Evolutionary conservation across 2,329 filamentous ascomycete species (phyloP).

Genomic region (Monilinia fructigena): DNA sequence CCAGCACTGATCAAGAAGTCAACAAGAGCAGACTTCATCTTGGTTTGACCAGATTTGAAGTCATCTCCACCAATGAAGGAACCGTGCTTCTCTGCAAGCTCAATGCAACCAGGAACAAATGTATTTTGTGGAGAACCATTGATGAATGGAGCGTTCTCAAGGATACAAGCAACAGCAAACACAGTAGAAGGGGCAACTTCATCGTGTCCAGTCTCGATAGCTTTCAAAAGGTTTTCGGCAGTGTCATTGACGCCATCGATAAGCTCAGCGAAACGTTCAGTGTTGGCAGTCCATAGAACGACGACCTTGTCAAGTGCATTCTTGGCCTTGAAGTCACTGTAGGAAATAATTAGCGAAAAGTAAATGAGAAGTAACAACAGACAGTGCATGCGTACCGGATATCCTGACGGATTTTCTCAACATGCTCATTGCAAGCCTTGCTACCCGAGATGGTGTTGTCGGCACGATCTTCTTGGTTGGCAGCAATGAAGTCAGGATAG

Average conservation of each 20-base stretch:
- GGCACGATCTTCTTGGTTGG: slow-evolving; percentile 95
- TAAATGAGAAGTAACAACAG: too few relatives aligned
- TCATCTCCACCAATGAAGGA: slow-evolving; percentile 97
- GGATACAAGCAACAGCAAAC: slow-evolving; percentile 91
- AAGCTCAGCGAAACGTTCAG: slow-evolving; percentile 91
- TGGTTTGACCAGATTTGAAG: slow-evolving; percentile 99
- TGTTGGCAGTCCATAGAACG: slow-evolving; percentile 98
- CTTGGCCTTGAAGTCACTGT: slow-evolving; percentile 79
- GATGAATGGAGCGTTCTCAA: slow-evolving; percentile 91
- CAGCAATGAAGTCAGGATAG: slow-evolving; percentile 98
- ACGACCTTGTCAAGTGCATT: slow-evolving; percentile 92
- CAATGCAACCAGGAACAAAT: slow-evolving; percentile 88
- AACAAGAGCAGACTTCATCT: slow-evolving; percentile 99
- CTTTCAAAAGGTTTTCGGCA: slow-evolving; percentile 84
- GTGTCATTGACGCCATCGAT: slow-evolving; percentile 91
- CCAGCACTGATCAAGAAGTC: slow-evolving; percentile 98
- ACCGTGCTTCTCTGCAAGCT: slow-evolving; percentile 81
- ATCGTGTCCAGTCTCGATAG: slow-evolving; percentile 81
- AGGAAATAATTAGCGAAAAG: slow-evolving; percentile 3
- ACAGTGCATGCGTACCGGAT: slow-evolving; percentile 62
- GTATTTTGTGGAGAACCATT: slow-evolving; percentile 99
- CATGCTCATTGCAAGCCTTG: slow-evolving; percentile 83
- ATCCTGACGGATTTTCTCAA: slow-evolving; percentile 89
- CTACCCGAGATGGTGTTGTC: slow-evolving; percentile 83
- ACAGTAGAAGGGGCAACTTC: slow-evolving; percentile 95